Evolutionary conservation across 2,329 filamentous ascomycete genomes (phyloP).

Genomic region (Claviceps purpurea): DNA sequence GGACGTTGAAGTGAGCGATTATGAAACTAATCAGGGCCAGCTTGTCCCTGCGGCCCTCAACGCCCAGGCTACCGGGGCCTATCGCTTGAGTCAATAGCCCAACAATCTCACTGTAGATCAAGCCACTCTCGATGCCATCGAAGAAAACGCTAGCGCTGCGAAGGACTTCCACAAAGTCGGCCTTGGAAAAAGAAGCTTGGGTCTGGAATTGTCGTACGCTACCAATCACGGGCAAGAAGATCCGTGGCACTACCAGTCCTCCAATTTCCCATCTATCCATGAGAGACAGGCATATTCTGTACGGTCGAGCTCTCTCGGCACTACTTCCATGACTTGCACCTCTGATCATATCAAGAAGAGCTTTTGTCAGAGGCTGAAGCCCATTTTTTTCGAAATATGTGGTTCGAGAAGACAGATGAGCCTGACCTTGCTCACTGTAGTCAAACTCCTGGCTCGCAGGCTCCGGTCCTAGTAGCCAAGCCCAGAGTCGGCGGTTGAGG

Average conservation of each 20-base stretch:
- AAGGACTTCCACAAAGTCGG: slow-evolving; percentile 73
- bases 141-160: slow-evolving; percentile 93
- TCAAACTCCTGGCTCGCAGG: slow-evolving; percentile 36
- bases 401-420: slow-evolving; percentile 43
- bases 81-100: slow-evolving; percentile 51
- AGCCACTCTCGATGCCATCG: slow-evolving; percentile 84
- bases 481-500: slow-evolving; percentile 85
- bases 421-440: slow-evolving; percentile 28
- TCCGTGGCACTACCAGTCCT: slow-evolving; percentile 70
- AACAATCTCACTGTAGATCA: slow-evolving; percentile 80
- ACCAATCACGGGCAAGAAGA: slow-evolving; percentile 76
- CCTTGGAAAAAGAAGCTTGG: slow-evolving; percentile 45
- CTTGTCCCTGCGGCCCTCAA: slow-evolving; percentile 42
- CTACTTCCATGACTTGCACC: slow-evolving; percentile 15
- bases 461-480: slow-evolving; percentile 83
- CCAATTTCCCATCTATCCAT: slow-evolving; percentile 99
- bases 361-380: slow-evolving; percentile 56
- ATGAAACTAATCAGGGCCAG: slow-evolving; percentile 71
- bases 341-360: slow-evolving; percentile 65
- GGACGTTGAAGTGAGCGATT: slow-evolving; percentile 76
- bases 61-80: slow-evolving; percentile 28
- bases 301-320: slow-evolving; percentile 65
- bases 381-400: slow-evolving; percentile 78
- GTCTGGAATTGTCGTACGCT: slow-evolving; percentile 66
- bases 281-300: slow-evolving; percentile 81